Percentiles rank a stretch among this genome's conserved stretches.
Conservation (phyloP, 83 land plant genomes). For the Isoetes engelmannii region DNA sequence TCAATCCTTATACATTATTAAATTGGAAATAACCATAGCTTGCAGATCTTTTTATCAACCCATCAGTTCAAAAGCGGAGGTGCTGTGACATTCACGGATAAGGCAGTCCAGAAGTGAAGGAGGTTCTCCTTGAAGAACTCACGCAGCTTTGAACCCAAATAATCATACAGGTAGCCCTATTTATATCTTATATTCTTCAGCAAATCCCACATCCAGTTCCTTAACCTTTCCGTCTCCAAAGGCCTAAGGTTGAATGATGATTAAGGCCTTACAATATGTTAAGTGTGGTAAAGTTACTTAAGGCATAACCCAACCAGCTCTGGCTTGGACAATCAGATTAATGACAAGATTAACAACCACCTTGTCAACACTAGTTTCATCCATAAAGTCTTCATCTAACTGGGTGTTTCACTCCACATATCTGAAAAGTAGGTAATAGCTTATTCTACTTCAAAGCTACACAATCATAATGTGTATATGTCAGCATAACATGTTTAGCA, state of each 20-base stretch:
- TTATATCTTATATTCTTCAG: neutral
- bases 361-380: constrained; percentile 80
- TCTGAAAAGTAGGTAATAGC: constrained; percentile 34
- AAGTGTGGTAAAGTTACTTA: too few species aligned
- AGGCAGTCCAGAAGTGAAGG: constrained; percentile 61
- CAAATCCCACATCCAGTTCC: too few species aligned
- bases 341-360: too few species aligned
- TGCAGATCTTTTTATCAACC: too few species aligned
- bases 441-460: constrained; percentile 4
- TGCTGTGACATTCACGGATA: constrained; percentile 75
- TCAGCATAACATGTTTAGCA: neutral
- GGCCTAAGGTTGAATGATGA: too few species aligned
- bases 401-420: constrained; percentile 77
- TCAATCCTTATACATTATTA: too few species aligned
- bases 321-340: constrained; percentile 61
- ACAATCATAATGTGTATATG: neutral
- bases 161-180: constrained; percentile 70
- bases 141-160: constrained; percentile 58
- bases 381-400: constrained; percentile 45
- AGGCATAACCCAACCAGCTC: too few species aligned
- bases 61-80: constrained; percentile 84
- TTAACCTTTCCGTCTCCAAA: constrained; percentile 1
- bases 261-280: too few species aligned
- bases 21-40: too few species aligned
- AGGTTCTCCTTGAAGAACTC: constrained; percentile 89